These are phyloP conservation scores for Citrus hindsii DNA, from an alignment of 345 rosid species.

Conservation along the genomic window DNA sequence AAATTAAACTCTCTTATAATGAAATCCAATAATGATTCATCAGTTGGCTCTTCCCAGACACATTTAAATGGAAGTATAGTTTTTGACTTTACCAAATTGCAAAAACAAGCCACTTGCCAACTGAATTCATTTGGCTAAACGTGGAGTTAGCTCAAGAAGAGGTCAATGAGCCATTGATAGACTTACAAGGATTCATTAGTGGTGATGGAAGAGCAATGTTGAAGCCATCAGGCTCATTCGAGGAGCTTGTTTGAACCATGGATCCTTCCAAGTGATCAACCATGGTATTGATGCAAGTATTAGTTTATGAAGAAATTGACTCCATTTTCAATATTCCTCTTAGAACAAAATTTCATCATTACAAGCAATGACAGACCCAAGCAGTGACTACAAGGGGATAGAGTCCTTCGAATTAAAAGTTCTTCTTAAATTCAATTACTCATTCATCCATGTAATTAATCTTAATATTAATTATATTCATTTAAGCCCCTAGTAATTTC, in stretches of 20 bases:
- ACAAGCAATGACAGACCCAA: neutral
- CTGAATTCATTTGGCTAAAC: conserved; percentile 51
- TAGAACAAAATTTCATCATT: conserved; percentile 29
- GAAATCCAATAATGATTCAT: conserved; percentile 16
- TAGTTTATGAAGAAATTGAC: conserved; percentile 30
- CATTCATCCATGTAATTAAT: too few relatives aligned
- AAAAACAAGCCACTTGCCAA: conserved; percentile 33
- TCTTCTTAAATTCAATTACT: too few relatives aligned
- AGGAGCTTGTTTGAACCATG: conserved; percentile 47
- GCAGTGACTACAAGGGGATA: too few relatives aligned
- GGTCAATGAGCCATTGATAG: conserved; percentile 50
- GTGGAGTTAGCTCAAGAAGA: conserved; percentile 19
- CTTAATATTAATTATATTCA: too few relatives aligned
- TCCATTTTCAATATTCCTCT: conserved; percentile 37
- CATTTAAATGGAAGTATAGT: neutral
- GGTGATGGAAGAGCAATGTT: conserved; percentile 30
- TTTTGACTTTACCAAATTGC: conserved; percentile 32
- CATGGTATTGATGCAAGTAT: conserved; percentile 46
- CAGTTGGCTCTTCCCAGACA: conserved; percentile 9
- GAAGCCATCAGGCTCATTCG: conserved; percentile 35
- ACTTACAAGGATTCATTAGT: conserved; percentile 36
- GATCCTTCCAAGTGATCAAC: conserved; percentile 55
- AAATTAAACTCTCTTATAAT: conserved; percentile 8
- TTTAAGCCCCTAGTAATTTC: too few relatives aligned
- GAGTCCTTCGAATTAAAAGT: too few relatives aligned